Conservation (phyloP, 2,329 filamentous ascomycete species). For the Cytospora chrysosperma region DNA sequence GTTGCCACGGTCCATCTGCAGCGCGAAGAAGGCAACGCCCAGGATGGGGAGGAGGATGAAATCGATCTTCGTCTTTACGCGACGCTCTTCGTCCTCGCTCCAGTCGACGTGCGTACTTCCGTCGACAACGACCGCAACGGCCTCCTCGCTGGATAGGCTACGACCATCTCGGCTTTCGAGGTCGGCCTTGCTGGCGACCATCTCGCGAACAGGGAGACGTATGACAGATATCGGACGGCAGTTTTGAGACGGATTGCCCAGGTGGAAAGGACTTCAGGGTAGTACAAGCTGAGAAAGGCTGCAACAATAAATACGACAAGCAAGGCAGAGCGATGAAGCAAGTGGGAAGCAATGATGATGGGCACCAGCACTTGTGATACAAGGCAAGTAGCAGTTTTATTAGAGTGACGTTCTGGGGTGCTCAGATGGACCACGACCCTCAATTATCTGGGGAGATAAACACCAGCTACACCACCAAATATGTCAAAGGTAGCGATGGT, state of each 20-base stretch:
- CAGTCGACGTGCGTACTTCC: neutral
- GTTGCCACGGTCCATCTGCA: constrained; percentile 38
- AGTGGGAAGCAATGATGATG: neutral
- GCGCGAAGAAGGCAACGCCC: constrained; percentile 45
- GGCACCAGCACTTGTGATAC: too few relatives aligned
- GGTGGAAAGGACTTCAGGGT: too few relatives aligned
- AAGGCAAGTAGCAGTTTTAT: neutral
- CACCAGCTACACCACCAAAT: neutral
- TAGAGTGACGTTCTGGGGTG: too few relatives aligned
- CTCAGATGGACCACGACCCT: neutral
- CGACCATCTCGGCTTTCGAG: neutral
- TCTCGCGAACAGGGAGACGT: neutral
- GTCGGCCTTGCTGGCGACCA: neutral
- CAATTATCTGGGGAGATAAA: neutral
- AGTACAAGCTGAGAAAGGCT: neutral
- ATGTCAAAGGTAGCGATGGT: neutral
- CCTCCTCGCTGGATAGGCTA: neutral
- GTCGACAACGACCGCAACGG: neutral
- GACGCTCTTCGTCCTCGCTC: constrained; percentile 1
- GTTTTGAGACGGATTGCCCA: neutral
- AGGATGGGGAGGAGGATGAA: constrained; percentile 46
- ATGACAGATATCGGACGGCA: neutral
- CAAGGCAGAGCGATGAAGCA: neutral
- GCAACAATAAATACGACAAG: neutral
- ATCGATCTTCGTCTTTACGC: constrained; percentile 39